Evolutionary conservation across 805 yeast genomes (phyloP), one percentile per base, ranked within the genome.

Genomic region (Saccharomycopsis fodiens): DNA sequence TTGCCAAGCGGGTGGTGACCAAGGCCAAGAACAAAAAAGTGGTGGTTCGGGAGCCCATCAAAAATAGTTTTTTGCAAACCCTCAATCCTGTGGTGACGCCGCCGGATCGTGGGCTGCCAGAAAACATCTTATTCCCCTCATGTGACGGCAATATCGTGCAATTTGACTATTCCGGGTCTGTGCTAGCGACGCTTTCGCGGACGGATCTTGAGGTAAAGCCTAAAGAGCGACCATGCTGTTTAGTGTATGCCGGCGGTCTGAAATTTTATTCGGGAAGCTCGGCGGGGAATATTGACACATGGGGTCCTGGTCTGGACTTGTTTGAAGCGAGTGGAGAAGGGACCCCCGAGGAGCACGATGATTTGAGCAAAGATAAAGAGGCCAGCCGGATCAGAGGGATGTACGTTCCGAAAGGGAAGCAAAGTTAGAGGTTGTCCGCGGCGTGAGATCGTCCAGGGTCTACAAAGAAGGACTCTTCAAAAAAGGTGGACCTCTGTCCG

Each of bases 101-200:
- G 6, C 29, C 10, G 29, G 29, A 25, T 7, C 29, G 10, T 51
- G 21, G 31, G 32, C n/a, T 13, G n/a, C 15, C 32, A 59, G 0
- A 55, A 57, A 8, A 87, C 82, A 52, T 66, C 52, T 59, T 85
- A 20, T 67, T 85, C 60, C 77, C 79, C 44, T 91, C 94, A 0
- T 79, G 87, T 0, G 93, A 85, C 53, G 79, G 70, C 49, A 88
- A 91, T 3, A 88, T 85, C 1, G 66, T 79, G 35, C 68, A 82
- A 41, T 79, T 70, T 48, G 62, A 82, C 16, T 65, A 25, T 10
- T 25, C 29, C 10, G 29, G 29, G 6, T 7, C 6, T 6, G 10
- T 25, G 29, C 10, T 25, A 25, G 29, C 29, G 10, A 7, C 29
- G 10, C 29, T 25, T 25, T 10, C 10, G 29, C 6, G 29, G 10